Base-by-base conservation (phyloP, 2,329 filamentous ascomycete genomes). In the Beauveria caledonica region DNA sequence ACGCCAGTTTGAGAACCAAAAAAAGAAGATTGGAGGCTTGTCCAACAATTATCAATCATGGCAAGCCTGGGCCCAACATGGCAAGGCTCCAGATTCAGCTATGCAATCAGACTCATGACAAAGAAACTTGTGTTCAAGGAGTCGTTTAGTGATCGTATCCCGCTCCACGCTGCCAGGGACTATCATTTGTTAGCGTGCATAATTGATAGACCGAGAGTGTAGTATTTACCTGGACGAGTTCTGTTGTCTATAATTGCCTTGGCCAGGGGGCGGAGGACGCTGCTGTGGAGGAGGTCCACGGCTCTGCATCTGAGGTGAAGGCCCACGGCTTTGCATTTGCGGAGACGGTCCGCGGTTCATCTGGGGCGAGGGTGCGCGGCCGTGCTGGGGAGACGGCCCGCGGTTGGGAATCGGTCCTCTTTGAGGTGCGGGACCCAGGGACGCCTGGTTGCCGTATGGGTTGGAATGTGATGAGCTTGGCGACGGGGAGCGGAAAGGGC, bases 131-230 rank as follows among this genome's bases (percentile, higher is more conserved):
- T 59, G 45, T 58, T 45, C 33, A 50, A 33, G 11, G 55, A 54
- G 36, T 57, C 52, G 49, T 23, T 57, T 52, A 63, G 42, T 76
- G 71, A 21, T 78, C 76, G 64, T 78, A 78, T 45, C 76, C 76
- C 50, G 76, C 76, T 62, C 76, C 76, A 62, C 76, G 76, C 65
- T 78, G 76, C 76, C 76, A 78, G 27, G 76, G 76, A 66, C 76
- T 77, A 51, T 60, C 27, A 44, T 8, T 17, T 33, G 59, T 67
- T 63, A 68, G 68, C 39, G 58, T n/a, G 15, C 5, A 15, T 23
- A 27, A 23, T 1, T 21, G 10, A 50, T 23, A 29, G 33, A 58
- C 8, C 1, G n/a, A 7, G 49, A 46, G 36, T 23, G 33, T 11
- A 19, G 36, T 42, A 33, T 67, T 66, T 66, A 77, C 74, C 75